phyloP scores from a whole-genome alignment of 495 filamentous ascomycete genomes.

The Talaromyces ruber region DNA sequence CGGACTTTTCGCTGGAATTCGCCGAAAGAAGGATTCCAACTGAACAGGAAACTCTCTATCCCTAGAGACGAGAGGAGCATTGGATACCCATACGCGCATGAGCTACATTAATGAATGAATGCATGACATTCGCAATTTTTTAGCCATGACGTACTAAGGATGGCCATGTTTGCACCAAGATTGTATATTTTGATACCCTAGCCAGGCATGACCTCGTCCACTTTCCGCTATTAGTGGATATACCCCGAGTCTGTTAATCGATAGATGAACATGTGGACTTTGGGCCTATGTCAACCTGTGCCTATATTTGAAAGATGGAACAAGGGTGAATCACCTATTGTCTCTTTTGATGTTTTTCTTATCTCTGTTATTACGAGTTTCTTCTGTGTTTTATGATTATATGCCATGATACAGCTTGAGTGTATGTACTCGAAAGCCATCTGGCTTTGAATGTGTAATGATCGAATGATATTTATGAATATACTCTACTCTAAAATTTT shows the following conservation, averaged over 20 bases:
- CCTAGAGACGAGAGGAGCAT: neutral
- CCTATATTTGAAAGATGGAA: neutral
- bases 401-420: neutral
- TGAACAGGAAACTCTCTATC: constrained; percentile 12
- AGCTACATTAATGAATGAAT: neutral
- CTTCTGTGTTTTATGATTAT: constrained; percentile 6
- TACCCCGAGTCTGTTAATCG: constrained; percentile 2
- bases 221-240: constrained; percentile 1
- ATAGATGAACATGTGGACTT: neutral
- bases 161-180: constrained; percentile 5
- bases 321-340: neutral
- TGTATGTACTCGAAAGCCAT: neutral
- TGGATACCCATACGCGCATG: neutral
- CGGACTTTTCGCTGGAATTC: constrained; percentile 31
- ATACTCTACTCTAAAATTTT: neutral
- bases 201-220: neutral
- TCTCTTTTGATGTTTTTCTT: neutral
- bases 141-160: neutral
- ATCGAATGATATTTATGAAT: constrained; percentile 8
- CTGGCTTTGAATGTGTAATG: constrained; percentile 5
- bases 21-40: constrained; percentile 24
- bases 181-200: neutral
- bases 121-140: neutral
- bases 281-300: neutral
- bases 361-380: constrained; percentile 6